phyloP scores from a whole-genome alignment of 352 stramenopile species.

The Phytophthora ramorum region DNA sequence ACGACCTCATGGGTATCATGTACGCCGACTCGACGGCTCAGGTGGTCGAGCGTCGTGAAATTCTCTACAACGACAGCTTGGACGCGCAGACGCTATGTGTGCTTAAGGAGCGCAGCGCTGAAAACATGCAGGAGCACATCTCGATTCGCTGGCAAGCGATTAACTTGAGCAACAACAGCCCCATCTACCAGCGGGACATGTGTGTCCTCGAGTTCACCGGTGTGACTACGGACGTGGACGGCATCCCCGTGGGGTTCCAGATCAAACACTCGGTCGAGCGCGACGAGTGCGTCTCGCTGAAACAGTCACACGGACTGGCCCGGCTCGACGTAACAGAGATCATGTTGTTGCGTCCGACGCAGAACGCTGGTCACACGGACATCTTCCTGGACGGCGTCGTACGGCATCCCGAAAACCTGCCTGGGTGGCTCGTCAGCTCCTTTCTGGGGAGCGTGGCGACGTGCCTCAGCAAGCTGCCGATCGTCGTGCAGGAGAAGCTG shows the following conservation, averaged over 20 bases:
- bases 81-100: conserved; percentile 69
- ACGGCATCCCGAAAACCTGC: conserved; percentile 45
- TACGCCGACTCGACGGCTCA: conserved; percentile 59
- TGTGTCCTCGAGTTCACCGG: conserved; percentile 80
- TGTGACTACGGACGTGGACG: conserved; percentile 61
- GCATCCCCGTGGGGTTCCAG: conserved; percentile 65
- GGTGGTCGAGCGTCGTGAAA: conserved; percentile 48
- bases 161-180: conserved; percentile 56
- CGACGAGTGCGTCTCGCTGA: conserved; percentile 65
- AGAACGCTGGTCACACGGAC: conserved; percentile 60
- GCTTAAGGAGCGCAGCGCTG: conserved; percentile 49
- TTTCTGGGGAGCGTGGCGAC: conserved; percentile 50
- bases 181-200: conserved; percentile 66
- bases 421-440: conserved; percentile 45
- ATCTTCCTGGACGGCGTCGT: conserved; percentile 59
- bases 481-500: conserved; percentile 58
- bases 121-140: conserved; percentile 68
- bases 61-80: conserved; percentile 65
- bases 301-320: conserved; percentile 63
- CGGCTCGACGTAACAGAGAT: conserved; percentile 61
- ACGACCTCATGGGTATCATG: conserved; percentile 70
- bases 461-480: conserved; percentile 54
- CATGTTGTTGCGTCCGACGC: conserved; percentile 50
- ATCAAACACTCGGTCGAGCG: conserved; percentile 66
- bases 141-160: conserved; percentile 77